phyloP scores from a whole-genome alignment of 2,329 filamentous ascomycete species.

The Aspergillus sp. region DNA sequence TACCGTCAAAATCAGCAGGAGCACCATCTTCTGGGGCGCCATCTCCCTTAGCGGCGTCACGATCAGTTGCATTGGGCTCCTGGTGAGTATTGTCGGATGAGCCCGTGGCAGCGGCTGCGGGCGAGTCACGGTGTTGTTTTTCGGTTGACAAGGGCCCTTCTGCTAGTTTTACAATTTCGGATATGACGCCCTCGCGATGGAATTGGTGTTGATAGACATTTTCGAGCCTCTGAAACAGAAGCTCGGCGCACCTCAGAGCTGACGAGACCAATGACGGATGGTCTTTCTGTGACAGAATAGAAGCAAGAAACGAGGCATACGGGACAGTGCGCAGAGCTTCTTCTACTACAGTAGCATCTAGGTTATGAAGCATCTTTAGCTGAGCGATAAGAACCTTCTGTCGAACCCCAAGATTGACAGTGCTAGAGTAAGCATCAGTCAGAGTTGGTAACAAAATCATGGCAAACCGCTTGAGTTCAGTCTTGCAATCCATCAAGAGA shows the following conservation, averaged over 20 bases:
- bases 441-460: conserved; percentile 90
- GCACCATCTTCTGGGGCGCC: conserved; percentile 31
- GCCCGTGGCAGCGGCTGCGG: conserved; percentile 13
- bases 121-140: conserved; percentile 12
- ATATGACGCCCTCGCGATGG: conserved; percentile 91
- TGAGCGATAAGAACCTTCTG: conserved; percentile 96
- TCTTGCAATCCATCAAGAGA: conserved; percentile 74
- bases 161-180: conserved; percentile 80
- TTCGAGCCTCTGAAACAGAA: conserved; percentile 78
- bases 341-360: conserved; percentile 78
- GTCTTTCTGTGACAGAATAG: conserved; percentile 92
- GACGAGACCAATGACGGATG: conserved; percentile 81
- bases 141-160: conserved; percentile 32
- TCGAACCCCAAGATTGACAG: conserved; percentile 88
- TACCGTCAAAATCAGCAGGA: conserved; percentile 45
- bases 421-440: conserved; percentile 95
- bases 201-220: conserved; percentile 93
- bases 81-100: conserved; percentile 11
- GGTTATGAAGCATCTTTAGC: conserved; percentile 92
- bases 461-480: conserved; percentile 84
- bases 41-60: conserved; percentile 7
- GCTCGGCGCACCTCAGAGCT: conserved; percentile 82
- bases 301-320: conserved; percentile 91
- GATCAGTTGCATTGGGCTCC: conserved; percentile 6
- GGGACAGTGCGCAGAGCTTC: conserved; percentile 84